A percentile compares a stretch with the other conserved stretches of the same genome.
These are phyloP conservation scores for Puccinia hordei DNA, from an alignment of 1,284 basidiomycete species.

Conservation along the genomic window DNA sequence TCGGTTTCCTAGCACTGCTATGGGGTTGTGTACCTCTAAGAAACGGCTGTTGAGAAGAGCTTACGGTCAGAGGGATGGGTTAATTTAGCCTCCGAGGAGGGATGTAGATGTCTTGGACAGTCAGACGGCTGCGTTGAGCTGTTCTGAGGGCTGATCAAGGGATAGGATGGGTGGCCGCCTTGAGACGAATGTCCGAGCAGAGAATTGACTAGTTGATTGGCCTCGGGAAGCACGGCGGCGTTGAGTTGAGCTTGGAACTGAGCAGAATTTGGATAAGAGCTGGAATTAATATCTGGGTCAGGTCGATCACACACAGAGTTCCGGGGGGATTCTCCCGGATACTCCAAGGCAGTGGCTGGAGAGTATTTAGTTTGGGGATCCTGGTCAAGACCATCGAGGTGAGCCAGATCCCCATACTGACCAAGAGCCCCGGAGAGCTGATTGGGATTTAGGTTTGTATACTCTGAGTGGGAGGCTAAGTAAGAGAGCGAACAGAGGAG, in stretches of 20 bases:
- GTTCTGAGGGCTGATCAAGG: not conserved
- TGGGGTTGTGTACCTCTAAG: not conserved
- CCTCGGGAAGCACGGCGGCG: not conserved
- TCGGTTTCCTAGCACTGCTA: not conserved
- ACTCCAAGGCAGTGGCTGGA: not conserved
- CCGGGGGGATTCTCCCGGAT: slow-evolving; percentile 14
- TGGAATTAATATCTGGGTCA: not conserved
- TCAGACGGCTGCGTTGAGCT: not conserved
- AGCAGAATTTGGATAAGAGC: not conserved
- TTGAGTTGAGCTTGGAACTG: not conserved
- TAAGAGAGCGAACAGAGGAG: not conserved
- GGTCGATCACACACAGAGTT: not conserved
- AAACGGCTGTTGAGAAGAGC: not conserved
- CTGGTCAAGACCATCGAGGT: not conserved
- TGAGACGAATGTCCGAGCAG: not conserved
- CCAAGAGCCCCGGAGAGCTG: slow-evolving; percentile 1
- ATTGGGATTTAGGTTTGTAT: not conserved
- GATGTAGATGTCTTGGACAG: not conserved
- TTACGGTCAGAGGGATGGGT: not conserved
- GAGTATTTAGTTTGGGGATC: not conserved
- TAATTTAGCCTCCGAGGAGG: not conserved
- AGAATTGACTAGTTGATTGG: not conserved
- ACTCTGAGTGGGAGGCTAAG: not conserved
- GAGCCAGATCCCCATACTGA: not conserved
- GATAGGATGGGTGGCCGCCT: not conserved